Base-by-base conservation (phyloP, 805 yeast genomes). In the Metschnikowia chrysomelidarum region DNA sequence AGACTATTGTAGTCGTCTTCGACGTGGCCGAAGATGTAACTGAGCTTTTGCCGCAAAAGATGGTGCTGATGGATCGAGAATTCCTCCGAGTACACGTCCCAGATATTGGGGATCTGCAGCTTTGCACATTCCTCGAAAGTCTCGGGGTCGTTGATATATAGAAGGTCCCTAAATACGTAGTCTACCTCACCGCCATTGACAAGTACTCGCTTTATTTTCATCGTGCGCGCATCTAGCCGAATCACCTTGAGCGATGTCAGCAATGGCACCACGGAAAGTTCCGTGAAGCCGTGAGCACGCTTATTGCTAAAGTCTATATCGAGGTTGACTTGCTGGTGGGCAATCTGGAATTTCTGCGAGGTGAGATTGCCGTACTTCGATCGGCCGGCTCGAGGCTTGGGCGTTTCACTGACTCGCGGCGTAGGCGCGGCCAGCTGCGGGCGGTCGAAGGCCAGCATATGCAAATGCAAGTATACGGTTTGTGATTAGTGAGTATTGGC, bases 321-420 rank as follows among this genome's bases (percentile, higher is more conserved):
- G 13, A 91, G 61, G 17, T 76, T 72, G 10, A 91, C 84, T 47
- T 83, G 75, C 58, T 91, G 97, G 57, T 88, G 95, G 4, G 91
- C 88, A 15, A 91, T 74, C 50, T 75, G 79, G 56, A 85, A 78
- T n/a, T 58, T 54, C 43, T 75, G 81, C 8, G 59, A 49, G 59
- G 49, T 61, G 10, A 62, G 46, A 32, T 36, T 35, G 16, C 37
- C 41, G 3, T 32, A 38, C 15, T 38, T 35, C 9, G 40, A 26
- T n/a, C 38, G 27, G 4, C 34, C 27, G 13, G 35, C 15, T 16
- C 41, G 20, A n/a, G 47, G 26, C 14, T 31, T 30, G 9, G 52
- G 52, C 1, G 50, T 46, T 17, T 36, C 40, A 12, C 30, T 33
- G 16, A 19, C 25, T 21, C 45, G 40, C 2, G 52, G 52, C 16